Conservation (phyloP, 495 filamentous ascomycete genomes). For the Aspergillus hancockii region DNA sequence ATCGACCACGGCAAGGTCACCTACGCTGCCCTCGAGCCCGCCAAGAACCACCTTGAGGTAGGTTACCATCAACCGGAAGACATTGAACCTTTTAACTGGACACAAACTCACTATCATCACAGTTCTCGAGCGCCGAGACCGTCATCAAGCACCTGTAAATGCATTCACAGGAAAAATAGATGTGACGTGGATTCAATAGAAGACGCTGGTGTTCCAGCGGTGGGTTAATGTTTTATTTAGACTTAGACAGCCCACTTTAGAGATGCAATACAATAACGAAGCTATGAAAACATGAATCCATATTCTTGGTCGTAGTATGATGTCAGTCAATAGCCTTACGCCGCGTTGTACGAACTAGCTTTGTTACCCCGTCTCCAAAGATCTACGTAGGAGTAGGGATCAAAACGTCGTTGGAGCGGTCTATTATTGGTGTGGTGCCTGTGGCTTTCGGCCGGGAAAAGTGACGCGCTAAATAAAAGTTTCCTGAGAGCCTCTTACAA, state of each 20-base stretch:
- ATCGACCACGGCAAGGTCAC: constrained; percentile 87
- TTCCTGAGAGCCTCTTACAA: constrained; percentile 14
- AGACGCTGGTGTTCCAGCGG: constrained; percentile 15
- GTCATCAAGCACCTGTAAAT: constrained; percentile 66
- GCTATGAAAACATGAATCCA: constrained; percentile 22
- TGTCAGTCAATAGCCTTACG: constrained; percentile 16
- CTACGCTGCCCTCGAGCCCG: constrained; percentile 81
- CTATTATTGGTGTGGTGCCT: constrained; percentile 20
- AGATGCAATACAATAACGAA: constrained; percentile 29
- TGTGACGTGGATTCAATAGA: constrained; percentile 19
- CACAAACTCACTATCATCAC: constrained; percentile 25
- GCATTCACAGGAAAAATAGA: constrained; percentile 14
- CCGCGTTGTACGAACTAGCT: constrained; percentile 19
- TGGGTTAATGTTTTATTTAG: constrained; percentile 24
- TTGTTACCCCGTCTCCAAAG: constrained; percentile 20
- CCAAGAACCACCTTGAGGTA: constrained; percentile 65
- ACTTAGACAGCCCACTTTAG: constrained; percentile 23
- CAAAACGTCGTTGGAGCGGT: constrained; percentile 13
- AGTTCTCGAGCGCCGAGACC: constrained; percentile 70
- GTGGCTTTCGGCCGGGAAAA: constrained; percentile 22
- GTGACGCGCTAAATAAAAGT: constrained; percentile 31
- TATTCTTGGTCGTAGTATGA: constrained; percentile 8
- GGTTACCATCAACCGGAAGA: background rate
- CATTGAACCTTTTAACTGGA: background rate
- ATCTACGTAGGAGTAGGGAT: constrained; percentile 22